Evolutionary conservation across 805 yeast genomes (phyloP).

Genomic region (Saccharomycopsis lassenensis): DNA sequence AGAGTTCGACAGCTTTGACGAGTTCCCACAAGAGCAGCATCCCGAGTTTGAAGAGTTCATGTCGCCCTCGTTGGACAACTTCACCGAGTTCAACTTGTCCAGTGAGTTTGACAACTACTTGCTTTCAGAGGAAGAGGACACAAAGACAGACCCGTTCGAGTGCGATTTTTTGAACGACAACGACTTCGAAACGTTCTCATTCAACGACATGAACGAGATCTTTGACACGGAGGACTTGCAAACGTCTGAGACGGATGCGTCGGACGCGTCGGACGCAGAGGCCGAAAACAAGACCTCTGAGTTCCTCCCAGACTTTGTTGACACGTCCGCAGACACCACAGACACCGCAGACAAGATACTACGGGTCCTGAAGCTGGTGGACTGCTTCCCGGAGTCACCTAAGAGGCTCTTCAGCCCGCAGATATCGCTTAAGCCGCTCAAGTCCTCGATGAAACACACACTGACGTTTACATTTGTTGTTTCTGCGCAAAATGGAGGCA

Average conservation of each 20-base stretch:
- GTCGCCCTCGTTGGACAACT: no score
- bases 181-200: slow-evolving; percentile 18
- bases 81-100: no score
- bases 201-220: slow-evolving; percentile 18
- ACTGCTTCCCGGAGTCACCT: slow-evolving; percentile 7
- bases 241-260: slow-evolving; percentile 16
- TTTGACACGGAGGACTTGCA: slow-evolving; percentile 10
- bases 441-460: slow-evolving; percentile 8
- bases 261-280: no score
- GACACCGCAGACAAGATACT: not conserved
- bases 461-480: slow-evolving; percentile 38
- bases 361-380: slow-evolving; percentile 4
- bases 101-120: slow-evolving; percentile 12
- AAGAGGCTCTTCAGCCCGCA: slow-evolving; percentile 13
- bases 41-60: no score
- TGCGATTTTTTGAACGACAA: slow-evolving; percentile 16
- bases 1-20: no score
- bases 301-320: no score
- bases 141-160: slow-evolving; percentile 14
- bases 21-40: no score
- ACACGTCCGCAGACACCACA: no score
- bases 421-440: slow-evolving; percentile 8
- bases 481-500: slow-evolving; percentile 48
- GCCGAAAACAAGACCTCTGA: no score
- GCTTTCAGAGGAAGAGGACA: no score